These are phyloP conservation scores for Quercus glauca DNA, from an alignment of 306 rosid genomes.

Conservation along the genomic window DNA sequence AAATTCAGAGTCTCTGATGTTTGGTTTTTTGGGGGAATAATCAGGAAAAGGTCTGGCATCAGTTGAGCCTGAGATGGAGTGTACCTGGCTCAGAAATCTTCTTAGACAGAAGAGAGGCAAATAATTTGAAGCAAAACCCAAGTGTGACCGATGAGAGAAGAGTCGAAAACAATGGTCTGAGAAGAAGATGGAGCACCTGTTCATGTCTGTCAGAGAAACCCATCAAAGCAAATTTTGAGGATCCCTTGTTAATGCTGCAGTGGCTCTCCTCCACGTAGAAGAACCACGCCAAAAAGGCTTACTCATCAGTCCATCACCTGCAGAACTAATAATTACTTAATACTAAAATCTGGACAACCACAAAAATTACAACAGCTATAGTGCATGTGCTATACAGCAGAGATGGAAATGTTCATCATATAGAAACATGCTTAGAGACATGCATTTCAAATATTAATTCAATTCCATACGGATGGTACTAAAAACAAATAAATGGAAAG, in stretches of 20 bases:
- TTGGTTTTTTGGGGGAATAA: conserved; percentile 68
- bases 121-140: conserved; percentile 11
- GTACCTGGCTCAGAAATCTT: conserved; percentile 21
- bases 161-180: conserved; percentile 19
- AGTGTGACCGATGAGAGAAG: conserved; percentile 7
- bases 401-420: neutral
- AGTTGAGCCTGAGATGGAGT: conserved; percentile 32
- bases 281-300: conserved; percentile 12
- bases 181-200: conserved; percentile 37
- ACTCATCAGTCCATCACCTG: conserved; percentile 41
- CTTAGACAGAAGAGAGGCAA: conserved; percentile 16
- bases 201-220: conserved; percentile 53
- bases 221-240: conserved; percentile 31
- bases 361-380: neutral
- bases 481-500: neutral
- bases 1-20: conserved; percentile 57
- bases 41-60: conserved; percentile 74
- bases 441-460: neutral
- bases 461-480: neutral
- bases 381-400: neutral
- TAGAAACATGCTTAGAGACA: neutral
- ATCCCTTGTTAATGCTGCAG: conserved; percentile 14
- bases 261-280: conserved; percentile 17
- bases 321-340: neutral
- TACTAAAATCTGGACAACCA: neutral